Base-by-base conservation (phyloP, 225 moss, liverwort and hornwort species). In the Physcomitrium patens region DNA sequence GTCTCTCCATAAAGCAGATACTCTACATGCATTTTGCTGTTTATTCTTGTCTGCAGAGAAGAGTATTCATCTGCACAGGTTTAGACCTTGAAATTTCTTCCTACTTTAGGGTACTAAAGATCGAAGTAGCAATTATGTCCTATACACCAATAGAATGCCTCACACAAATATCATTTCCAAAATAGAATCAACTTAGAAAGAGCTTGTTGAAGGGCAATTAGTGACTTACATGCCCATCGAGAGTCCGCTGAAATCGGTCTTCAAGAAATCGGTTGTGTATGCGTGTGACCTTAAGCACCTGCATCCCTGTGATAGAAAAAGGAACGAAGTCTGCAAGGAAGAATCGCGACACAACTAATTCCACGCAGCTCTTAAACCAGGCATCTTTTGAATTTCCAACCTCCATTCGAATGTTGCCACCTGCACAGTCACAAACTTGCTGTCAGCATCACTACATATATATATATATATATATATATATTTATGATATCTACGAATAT, bases 371-470 rank as follows among this genome's bases (percentile, higher is more conserved):
- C 77, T 91, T 93, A 64, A 93, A 93, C 97, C 97, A 99, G 3
- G 80, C 81, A 64, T 99, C 93, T 41, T 94, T 90, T 20, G 87
- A 77, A 57, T 83, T 91, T 23, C 94, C 93, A 70, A 80, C 89
- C 71, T 99, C 97, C 94, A 94, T 99, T 14, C 94, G 85, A 63
- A 99, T 84, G 53, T 99, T 99, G 9, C 97, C 97, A 67, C 97
- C 97, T 99, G 72, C 31, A 74, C 48, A 67, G 59, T 44, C 22
- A 20, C 27, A 26, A n/a, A 28, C 17, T 27, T 65, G 12, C 62
- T 54, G 47, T 68, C 18, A 58, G 23, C 20, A 13, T 27, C 42
- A 41, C 47, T 37, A 12, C 42, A 37, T 37, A 37, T 37, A 37
- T 37, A 37, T 37, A 37, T 37, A 37, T 37, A 37, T 7, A 37